phyloP scores from a whole-genome alignment of 139 green algal genomes.

The Ettlia oleoabundans region DNA sequence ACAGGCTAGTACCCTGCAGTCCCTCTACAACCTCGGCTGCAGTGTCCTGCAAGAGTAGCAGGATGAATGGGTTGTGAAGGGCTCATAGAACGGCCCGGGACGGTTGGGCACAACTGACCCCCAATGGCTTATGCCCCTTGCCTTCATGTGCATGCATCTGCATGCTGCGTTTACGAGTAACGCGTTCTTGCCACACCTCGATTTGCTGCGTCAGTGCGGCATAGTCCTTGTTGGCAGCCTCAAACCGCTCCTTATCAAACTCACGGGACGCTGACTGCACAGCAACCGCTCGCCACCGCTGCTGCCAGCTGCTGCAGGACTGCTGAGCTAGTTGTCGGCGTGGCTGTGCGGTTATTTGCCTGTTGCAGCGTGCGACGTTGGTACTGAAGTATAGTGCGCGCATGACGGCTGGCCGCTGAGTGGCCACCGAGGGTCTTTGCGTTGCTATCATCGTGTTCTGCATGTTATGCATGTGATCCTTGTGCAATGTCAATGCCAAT shows the following conservation, averaged over 20 bases:
- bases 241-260: constrained; percentile 18
- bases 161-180: no score
- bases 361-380: no score
- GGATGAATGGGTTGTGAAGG: not conserved
- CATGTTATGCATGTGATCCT: no score
- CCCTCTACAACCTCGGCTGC: constrained; percentile 57
- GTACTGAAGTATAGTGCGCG: no score
- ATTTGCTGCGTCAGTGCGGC: constrained; percentile 30
- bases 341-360: not conserved
- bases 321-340: constrained; percentile 1
- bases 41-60: constrained; percentile 36
- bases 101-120: not conserved
- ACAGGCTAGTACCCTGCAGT: constrained; percentile 82
- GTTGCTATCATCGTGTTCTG: no score
- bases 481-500: no score
- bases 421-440: no score
- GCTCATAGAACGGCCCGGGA: not conserved
- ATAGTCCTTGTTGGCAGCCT: constrained; percentile 31
- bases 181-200: constrained; percentile 12
- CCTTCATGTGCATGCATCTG: no score
- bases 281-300: not conserved
- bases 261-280: not conserved
- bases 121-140: no score
- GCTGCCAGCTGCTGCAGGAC: not conserved
- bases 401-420: not conserved